Base-by-base conservation (phyloP, 441 rosid species). In the Gossypium aridum region DNA sequence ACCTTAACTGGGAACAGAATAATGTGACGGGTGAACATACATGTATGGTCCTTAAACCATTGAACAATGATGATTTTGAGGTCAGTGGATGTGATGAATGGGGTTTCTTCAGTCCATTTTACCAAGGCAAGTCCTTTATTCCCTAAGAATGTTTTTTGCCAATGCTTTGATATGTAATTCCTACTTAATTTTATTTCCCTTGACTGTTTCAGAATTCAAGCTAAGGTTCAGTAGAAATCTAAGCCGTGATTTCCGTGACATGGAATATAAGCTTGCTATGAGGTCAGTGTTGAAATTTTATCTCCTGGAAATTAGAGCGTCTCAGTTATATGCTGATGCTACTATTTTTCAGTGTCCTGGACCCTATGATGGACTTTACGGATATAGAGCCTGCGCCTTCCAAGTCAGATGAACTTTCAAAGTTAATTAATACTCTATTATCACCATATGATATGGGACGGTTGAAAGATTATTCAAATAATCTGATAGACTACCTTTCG, bases 221-320 rank as follows among this genome's bases (percentile, higher is more conserved):
- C 80, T 63, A 81, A 83, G 86, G 64, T 96, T 96, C 79, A 77
- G 86, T 70, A 85, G 91, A 76, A 88, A 86, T 23, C 80, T 96
- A 85, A 79, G 83, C 61, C 82, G 75, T 54, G 79, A 82, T 76
- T 92, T 92, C 79, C 83, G 82, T 73, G 75, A 76, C 70, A 90
- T 96, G 97, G 97, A 96, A 75, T 91, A 89, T 76, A 94, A 92
- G 85, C 97, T 96, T 80, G 96, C 96, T 31, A 90, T 94, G 98
- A 96, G 98, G 99, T 92, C 69, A 77, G 85, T 74, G 57, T 68
- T 75, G 14, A 47, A 76, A 75, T 61, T 73, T 66, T 56, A 28
- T 39, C 45, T 25, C 49, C 66, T 65, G 49, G 62, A 49, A 60
- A 51, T 39, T 26, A 37, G 62, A 72, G 54, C 64, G 64, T 51